Base-by-base conservation (phyloP, 2,329 filamentous ascomycete genomes). In the Didymella arachidicola region DNA sequence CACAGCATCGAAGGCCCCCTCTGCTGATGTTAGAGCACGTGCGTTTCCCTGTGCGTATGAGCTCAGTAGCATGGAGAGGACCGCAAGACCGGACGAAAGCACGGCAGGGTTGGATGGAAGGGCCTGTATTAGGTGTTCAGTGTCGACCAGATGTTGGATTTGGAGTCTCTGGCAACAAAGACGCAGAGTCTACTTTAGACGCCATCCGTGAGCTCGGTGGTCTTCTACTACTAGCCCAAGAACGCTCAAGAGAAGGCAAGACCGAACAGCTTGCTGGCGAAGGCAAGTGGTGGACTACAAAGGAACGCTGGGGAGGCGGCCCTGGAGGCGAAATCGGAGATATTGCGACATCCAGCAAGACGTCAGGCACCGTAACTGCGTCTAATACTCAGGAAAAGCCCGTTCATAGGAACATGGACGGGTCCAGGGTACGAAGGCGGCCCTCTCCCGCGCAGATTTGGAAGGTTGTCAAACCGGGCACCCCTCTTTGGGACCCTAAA, bases 201-300 rank as follows among this genome's bases (percentile, higher is more conserved):
- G 63, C 83, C 8, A 78, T 86, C 60, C 80, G 85, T 53, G 86
- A 89, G 65, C 73, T 87, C 4, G 85, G 84, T 5, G 82, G 80
- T 1, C 76, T 87, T 72, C 74, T 89, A 14, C 77, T 86, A 19
- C 70, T 87, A 2, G 86, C 86, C 1, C 85, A 88, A 70, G 85
- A 88, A 70, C 80, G 86, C 36, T 79, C 79, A n/a, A 79, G 86
- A 50, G 80, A 88, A 66, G 85, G 84, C 0, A 78, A 75, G 52
- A 67, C 67, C 1, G 83, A 86, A 64, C 69, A 73, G 47, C 79
- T 74, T 50, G 79, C 83, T 3, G 84, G 84, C 1, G 81, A 85
- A 63, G 83, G 83, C 3, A 81, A 85, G 66, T 89, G 86, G 86
- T 89, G 84, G 84, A 83, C 84, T 2, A 80, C 76, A 2, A 79